These are phyloP conservation scores for Penicillium parvum DNA, from an alignment of 495 filamentous ascomycete species.

Conservation along the genomic window DNA sequence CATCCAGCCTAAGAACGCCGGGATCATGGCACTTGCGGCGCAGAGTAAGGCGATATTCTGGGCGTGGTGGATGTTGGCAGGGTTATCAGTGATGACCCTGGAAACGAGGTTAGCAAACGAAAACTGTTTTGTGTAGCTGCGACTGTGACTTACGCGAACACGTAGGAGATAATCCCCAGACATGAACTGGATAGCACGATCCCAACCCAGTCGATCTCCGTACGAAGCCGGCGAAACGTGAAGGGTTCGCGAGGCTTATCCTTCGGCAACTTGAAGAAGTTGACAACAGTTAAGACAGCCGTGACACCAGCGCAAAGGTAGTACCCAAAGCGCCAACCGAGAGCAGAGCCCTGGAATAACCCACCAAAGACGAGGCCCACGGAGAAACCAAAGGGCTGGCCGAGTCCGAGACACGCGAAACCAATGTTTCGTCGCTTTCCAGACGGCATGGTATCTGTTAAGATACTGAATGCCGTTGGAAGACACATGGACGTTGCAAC, in stretches of 20 bases:
- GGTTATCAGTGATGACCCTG: conserved; percentile 36
- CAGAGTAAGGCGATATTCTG: conserved; percentile 39
- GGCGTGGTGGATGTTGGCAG: conserved; percentile 30
- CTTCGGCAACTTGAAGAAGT: conserved; percentile 31
- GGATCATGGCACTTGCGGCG: conserved; percentile 33
- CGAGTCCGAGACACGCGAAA: conserved; percentile 48
- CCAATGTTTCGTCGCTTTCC: conserved; percentile 48
- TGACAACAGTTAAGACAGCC: conserved; percentile 30
- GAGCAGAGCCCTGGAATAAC: conserved; percentile 30
- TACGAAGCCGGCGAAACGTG: conserved; percentile 9
- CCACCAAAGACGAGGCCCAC: conserved; percentile 53
- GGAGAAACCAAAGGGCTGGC: conserved; percentile 49
- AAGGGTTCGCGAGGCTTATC: conserved; percentile 13
- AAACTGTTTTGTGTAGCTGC: not conserved
- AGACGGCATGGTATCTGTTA: conserved; percentile 38
- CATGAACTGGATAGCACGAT: conserved; percentile 36
- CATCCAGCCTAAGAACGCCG: conserved; percentile 47
- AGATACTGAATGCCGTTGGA: conserved; percentile 47
- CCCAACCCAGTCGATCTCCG: conserved; percentile 51
- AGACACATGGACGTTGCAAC: conserved; percentile 47
- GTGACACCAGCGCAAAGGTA: conserved; percentile 42
- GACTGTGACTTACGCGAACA: conserved; percentile 33
- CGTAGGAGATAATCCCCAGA: conserved; percentile 45
- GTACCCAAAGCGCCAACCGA: conserved; percentile 49
- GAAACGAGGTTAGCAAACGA: not conserved